Evolutionary conservation across 495 filamentous ascomycete species (phyloP).

Genomic region (Ramalina peruviana): DNA sequence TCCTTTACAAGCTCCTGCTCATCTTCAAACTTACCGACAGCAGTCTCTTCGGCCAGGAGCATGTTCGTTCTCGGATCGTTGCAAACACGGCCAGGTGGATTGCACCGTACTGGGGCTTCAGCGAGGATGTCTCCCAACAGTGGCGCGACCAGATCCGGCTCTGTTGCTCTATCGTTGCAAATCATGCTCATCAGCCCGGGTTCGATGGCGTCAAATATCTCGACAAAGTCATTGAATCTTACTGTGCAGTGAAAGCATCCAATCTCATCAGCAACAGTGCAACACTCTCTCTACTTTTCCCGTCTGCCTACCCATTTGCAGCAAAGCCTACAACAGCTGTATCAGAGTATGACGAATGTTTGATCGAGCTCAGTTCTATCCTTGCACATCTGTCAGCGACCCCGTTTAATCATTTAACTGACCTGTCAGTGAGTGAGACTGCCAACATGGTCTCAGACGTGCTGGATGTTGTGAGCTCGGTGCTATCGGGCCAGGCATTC

Average conservation of each 20-base stretch:
- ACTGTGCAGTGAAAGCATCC: conserved; percentile 54
- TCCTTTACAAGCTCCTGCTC: conserved; percentile 86
- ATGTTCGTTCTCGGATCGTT: conserved; percentile 57
- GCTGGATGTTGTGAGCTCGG: conserved; percentile 74
- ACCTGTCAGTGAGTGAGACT: conserved; percentile 37
- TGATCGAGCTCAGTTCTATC: conserved; percentile 79
- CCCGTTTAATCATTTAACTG: conserved; percentile 47
- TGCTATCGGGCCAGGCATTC: conserved; percentile 81
- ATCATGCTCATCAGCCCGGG: conserved; percentile 64
- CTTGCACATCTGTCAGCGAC: conserved; percentile 67
- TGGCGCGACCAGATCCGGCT: conserved; percentile 89
- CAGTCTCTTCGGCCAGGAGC: conserved; percentile 61
- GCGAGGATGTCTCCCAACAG: conserved; percentile 57
- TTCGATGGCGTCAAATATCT: conserved; percentile 75
- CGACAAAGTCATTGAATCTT: conserved; percentile 81
- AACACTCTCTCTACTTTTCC: conserved; percentile 74
- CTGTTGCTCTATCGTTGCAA: conserved; percentile 79
- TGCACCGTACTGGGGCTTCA: conserved; percentile 82
- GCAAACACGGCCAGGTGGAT: conserved; percentile 83
- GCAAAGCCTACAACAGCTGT: conserved; percentile 47
- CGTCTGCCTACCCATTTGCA: conserved; percentile 80
- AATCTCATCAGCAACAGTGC: conserved; percentile 49
- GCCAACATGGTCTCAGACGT: conserved; percentile 58
- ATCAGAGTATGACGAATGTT: conserved; percentile 67
- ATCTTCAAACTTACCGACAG: conserved; percentile 79